Percentiles rank a stretch among this genome's conserved stretches.
Evolutionary conservation across 768 basidiomycete species (phyloP).

Genomic region (Tricholomella constricta): DNA sequence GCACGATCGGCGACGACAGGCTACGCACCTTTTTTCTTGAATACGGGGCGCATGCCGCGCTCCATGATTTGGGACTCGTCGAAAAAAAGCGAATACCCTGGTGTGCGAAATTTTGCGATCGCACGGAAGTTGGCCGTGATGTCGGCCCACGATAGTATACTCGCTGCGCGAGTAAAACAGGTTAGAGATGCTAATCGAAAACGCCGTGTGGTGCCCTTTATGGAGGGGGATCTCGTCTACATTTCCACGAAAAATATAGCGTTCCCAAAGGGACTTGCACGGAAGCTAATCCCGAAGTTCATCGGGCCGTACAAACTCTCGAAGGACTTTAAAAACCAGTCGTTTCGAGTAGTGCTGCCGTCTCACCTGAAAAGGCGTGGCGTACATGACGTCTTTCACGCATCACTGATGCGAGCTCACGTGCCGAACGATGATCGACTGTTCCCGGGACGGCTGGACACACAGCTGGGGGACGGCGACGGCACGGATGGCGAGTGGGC

Average conservation of each 20-base stretch:
- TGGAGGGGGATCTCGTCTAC: slow-evolving; percentile 29
- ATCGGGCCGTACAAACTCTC: slow-evolving; percentile 30
- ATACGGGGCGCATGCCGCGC: slow-evolving; percentile 27
- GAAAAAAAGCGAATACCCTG: slow-evolving; percentile 24
- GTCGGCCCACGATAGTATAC: slow-evolving; percentile 27
- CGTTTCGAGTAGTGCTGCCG: slow-evolving; percentile 6
- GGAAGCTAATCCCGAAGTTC: slow-evolving; percentile 32
- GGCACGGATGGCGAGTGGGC: too few relatives aligned
- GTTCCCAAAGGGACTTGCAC: slow-evolving; percentile 24
- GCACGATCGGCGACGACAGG: slow-evolving; percentile 3
- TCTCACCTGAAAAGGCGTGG: too few relatives aligned
- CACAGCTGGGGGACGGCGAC: too few relatives aligned
- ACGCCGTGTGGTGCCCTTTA: slow-evolving; percentile 17
- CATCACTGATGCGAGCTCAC: not conserved
- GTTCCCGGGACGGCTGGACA: too few relatives aligned
- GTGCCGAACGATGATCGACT: too few relatives aligned
- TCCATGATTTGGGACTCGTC: slow-evolving; percentile 29
- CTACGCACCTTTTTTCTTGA: slow-evolving; percentile 1
- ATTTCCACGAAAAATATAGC: slow-evolving; percentile 29
- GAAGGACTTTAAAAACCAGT: slow-evolving; percentile 10
- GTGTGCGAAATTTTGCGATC: slow-evolving; percentile 25
- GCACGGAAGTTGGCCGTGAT: slow-evolving; percentile 23
- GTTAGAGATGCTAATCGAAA: slow-evolving; percentile 25
- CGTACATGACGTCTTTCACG: not conserved
- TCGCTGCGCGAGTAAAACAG: slow-evolving; percentile 27